A percentile compares a stretch with the other conserved stretches of the same genome.
Conservation (phyloP, 2,329 filamentous ascomycete genomes). For the Emergomyces orientalis region DNA sequence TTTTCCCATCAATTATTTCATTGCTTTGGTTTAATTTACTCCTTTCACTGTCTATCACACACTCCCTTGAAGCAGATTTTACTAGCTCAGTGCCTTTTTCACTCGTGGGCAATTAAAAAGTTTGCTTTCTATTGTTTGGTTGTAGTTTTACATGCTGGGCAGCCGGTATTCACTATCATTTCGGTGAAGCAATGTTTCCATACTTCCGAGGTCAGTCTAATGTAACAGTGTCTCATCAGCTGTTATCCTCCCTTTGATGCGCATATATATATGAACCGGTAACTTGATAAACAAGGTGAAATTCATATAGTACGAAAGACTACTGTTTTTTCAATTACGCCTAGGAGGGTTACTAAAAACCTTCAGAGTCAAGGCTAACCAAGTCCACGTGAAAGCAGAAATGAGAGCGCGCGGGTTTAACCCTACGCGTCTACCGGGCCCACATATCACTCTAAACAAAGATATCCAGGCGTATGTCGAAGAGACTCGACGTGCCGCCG, state of each 20-base stretch:
- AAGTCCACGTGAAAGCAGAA: background rate
- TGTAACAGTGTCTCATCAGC: background rate
- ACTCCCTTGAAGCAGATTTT: background rate
- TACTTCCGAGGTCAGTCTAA: background rate
- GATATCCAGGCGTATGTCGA: conserved; percentile 26
- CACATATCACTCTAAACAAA: conserved; percentile 18
- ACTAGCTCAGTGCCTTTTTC: background rate
- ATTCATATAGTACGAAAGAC: background rate
- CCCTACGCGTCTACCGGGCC: background rate
- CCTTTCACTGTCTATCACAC: background rate
- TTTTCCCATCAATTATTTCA: background rate
- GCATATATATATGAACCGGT: background rate
- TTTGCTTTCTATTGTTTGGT: background rate
- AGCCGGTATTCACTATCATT: background rate
- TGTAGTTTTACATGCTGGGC: background rate
- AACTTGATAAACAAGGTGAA: background rate
- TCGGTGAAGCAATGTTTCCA: background rate
- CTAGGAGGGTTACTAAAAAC: too few species aligned
- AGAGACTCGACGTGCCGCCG: conserved; percentile 13
- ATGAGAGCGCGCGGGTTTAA: background rate
- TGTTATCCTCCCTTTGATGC: background rate
- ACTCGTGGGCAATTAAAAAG: background rate
- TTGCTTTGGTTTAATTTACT: background rate
- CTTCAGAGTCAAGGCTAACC: background rate
- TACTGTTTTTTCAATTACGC: too few species aligned